Evolutionary conservation across 371 early-diverging fungal species (phyloP), one percentile per base, ranked within the genome.

Genomic region (Haplosporangium sp.): DNA sequence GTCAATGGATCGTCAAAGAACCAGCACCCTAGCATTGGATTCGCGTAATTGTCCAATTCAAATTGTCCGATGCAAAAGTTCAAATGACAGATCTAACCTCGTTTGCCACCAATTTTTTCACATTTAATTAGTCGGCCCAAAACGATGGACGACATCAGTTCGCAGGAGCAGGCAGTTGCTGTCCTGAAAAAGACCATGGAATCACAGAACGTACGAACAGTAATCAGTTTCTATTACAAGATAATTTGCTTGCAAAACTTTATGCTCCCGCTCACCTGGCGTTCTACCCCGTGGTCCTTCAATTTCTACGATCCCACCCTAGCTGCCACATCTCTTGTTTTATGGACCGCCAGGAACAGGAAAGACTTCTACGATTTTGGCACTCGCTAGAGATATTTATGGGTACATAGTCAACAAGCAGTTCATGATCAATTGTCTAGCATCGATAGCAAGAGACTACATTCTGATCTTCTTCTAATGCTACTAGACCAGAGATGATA

Each of bases 341-440:
- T 98, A 99, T 86, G 99, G 99, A 7, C 99, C 99, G 56, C 98
- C 99, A 41, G 99, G 99, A 59, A 93, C 99, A 5, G 99, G 99
- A 74, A 99, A 99, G 85, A 99, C 99, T 0, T 95, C 98, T 0
- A 97, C 98, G 5, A 98, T 99, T 67, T 86, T 99, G 52, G 96
- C 99, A 0, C 85, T 99, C 52, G 90, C 95, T n/a, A 83, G 95
- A 45, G 95, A 97, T 73, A 85, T 98, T 60, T 98, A 93, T 74
- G 94, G 94, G 93, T 92, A 84, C 23, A 54, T n/a, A 38, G n/a
- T 29, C 57, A 50, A 46, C 29, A 29, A 20, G 12, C 51, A 51
- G 9, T 51, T 51, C 18, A 51, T 21, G 18, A 10, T 6, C 51
- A 16, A 16, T 11, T 7, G 54, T 37, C 13, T 54, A 10, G 13